Conservation (phyloP, 2,329 filamentous ascomycete genomes). For the Monilinia vaccinii-corymbosi region DNA sequence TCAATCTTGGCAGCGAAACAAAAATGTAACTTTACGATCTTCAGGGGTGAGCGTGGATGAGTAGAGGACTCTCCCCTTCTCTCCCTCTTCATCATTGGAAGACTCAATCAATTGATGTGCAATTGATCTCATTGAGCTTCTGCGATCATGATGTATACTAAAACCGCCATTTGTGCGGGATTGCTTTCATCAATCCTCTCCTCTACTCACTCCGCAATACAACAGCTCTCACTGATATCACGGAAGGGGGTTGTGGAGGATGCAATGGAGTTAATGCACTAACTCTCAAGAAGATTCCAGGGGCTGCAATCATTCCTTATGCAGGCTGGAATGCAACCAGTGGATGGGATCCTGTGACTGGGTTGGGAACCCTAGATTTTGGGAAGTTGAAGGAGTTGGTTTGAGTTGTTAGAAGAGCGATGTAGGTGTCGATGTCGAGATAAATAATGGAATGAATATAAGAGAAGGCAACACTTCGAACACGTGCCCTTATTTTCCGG, state of each 20-base stretch:
- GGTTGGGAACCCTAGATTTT: conserved; percentile 30
- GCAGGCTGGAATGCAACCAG: conserved; percentile 23
- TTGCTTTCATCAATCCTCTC: conserved; percentile 32
- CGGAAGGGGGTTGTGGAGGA: conserved; percentile 29
- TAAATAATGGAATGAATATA: background rate
- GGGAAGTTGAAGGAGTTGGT: conserved; percentile 15
- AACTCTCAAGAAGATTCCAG: background rate
- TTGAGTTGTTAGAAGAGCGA: background rate
- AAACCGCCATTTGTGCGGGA: background rate
- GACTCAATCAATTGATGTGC: background rate
- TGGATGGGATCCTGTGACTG: conserved; percentile 33
- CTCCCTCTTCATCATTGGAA: background rate
- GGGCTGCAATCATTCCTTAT: conserved; percentile 15
- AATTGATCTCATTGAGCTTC: background rate
- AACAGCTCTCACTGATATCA: conserved; percentile 33
- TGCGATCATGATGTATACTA: conserved; percentile 6
- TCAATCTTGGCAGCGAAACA: no score
- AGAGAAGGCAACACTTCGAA: no score
- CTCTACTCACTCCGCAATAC: conserved; percentile 28
- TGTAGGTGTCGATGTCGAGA: no score
- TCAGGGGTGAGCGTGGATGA: background rate
- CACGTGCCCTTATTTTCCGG: no score
- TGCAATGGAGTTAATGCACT: conserved; percentile 26
- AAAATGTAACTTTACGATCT: background rate
- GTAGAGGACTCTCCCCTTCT: background rate